A percentile compares a stretch with the other conserved stretches of the same genome.
Conservation (phyloP, 306 rosid species). For the Fragaria vesca region DNA sequence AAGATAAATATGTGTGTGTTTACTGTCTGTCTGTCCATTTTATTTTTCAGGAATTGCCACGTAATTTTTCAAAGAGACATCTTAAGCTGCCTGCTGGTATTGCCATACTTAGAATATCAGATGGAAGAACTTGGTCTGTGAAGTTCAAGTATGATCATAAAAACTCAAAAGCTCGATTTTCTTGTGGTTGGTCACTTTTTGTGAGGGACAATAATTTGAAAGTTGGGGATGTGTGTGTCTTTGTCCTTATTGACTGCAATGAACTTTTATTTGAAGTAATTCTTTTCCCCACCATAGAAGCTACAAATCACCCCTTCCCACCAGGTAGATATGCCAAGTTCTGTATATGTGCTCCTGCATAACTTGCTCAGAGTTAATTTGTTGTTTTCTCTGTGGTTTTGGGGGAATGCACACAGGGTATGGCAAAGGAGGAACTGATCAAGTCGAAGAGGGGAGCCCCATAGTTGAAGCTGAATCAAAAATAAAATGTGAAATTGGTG, state of each 20-base stretch:
- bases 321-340: slow-evolving; percentile 11
- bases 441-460: not conserved
- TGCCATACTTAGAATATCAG: not conserved
- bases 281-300: not conserved
- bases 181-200: not conserved
- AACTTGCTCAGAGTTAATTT: not conserved
- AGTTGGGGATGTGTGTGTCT: slow-evolving; percentile 20
- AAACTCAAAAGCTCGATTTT: not conserved
- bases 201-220: slow-evolving; percentile 8
- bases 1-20: not conserved
- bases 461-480: not conserved
- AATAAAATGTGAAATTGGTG: not conserved
- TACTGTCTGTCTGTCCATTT: not conserved
- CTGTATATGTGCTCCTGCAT: not conserved
- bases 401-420: not conserved
- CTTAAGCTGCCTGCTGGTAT: not conserved
- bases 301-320: not conserved
- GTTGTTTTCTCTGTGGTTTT: not conserved
- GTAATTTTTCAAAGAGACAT: not conserved
- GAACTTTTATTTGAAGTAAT: not conserved
- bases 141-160: not conserved
- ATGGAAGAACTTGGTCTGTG: slow-evolving; percentile 20
- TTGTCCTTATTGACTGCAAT: not conserved
- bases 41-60: not conserved
- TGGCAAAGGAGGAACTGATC: not conserved